Evolutionary conservation across 148 eudicot species (phyloP).

Genomic region (Euryodendron excelsum): DNA sequence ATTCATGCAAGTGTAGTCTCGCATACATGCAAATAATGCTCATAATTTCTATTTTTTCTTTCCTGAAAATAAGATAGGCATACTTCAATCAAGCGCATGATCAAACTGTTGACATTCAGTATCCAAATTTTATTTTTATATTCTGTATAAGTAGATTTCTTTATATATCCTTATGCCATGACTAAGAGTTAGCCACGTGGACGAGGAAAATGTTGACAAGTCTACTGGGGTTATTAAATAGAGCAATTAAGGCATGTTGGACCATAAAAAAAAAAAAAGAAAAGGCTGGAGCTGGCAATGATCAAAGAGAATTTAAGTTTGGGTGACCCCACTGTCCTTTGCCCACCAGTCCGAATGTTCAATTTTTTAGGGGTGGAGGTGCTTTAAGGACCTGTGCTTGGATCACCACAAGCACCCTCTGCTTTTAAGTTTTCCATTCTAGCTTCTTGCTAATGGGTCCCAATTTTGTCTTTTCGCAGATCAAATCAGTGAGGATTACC

Average conservation of each 20-base stretch:
- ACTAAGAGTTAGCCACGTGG: constrained; percentile 10
- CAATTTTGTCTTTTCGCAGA: not conserved
- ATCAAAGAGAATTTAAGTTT: constrained; percentile 9
- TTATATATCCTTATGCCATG: not conserved
- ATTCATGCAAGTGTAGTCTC: too few relatives aligned
- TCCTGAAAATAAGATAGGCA: too few relatives aligned
- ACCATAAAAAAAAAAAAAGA: constrained; percentile 15
- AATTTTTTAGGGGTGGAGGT: not conserved
- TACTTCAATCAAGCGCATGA: not conserved
- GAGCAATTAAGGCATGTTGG: constrained; percentile 24
- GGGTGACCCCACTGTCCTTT: constrained; percentile 14
- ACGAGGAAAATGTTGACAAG: not conserved
- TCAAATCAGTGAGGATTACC: not conserved
- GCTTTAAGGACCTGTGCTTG: not conserved
- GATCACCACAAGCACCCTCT: constrained; percentile 1
- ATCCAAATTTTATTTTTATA: not conserved
- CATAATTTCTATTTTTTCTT: not conserved
- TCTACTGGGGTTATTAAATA: constrained; percentile 1
- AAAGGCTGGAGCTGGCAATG: constrained; percentile 18
- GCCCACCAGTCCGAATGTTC: not conserved
- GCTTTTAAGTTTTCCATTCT: not conserved
- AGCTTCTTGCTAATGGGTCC: not conserved
- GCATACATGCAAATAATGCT: too few relatives aligned
- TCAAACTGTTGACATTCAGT: not conserved
- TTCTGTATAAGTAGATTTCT: not conserved